Base-by-base conservation (phyloP, 257 asterid species). In the Petrea volubilis region DNA sequence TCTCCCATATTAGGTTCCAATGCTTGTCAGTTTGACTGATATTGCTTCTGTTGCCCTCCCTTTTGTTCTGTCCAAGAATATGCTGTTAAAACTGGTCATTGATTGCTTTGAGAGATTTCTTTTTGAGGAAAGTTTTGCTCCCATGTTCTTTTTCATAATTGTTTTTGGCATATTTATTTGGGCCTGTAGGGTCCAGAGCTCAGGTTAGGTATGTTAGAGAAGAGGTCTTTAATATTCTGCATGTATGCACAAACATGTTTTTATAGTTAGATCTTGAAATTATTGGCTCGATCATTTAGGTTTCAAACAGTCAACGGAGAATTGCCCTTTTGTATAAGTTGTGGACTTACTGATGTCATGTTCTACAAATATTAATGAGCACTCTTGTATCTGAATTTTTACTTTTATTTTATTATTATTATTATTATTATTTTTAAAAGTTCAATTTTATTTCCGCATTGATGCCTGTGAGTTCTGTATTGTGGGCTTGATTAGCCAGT, bases 211-310 rank as follows among this genome's bases (percentile, higher is more conserved):
- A 34, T 65, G 31, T 55, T 25, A 14, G 46, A 36, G 51, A 34
- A 47, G 46, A 40, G 40, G 20, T 46, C 47, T 17, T 57, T 51
- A 21, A 43, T 27, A 31, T 46, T 60, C 23, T 38, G 44, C 38
- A 21, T 40, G n/a, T 41, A 33, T 17, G 49, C 55, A 25, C 23
- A 8, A 69, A 24, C 15, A 5, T 31, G n/a, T 17, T 24, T 18
- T 44, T 28, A 34, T 52, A 33, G 38, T 28, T 31, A 63, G 67
- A 52, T 53, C 14, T 38, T 25, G 47, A 67, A 13, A 44, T n/a
- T 24, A 64, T 60, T 74, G 66, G 70, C 38, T 38, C 20, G 60
- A 50, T 25, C 52, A 64, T 71, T 47, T 70, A 71, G 61, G 41
- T 71, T 64, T 40, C 29, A 61, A n/a, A 9, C 25, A 23, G 55